Evolutionary conservation across 495 filamentous ascomycete genomes (phyloP), one percentile per base, ranked within the genome.

Genomic region (Alectoria sarmentosa): DNA sequence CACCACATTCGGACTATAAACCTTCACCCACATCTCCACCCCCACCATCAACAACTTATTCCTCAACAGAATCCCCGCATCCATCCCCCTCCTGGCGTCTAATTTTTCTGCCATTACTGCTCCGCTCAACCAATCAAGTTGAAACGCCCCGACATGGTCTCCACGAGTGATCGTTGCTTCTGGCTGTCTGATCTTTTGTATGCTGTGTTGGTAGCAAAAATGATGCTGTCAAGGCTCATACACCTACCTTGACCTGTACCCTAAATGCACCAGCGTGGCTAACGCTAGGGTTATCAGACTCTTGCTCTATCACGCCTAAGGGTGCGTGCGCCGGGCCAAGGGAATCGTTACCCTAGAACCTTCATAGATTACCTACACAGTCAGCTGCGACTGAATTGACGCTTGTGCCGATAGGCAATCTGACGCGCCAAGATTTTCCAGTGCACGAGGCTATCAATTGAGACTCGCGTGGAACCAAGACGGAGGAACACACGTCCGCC

Each of bases 11-110:
- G 92, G 92, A 67, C 82, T 87, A 78, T 91, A 98, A 59, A 96
- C 79, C 83, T 98, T 99, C 73, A 87, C 90, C 83, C 90, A 96
- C 90, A 96, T 92, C 84, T 99, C 94, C n/a, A 96, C 91, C 57
- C 90, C 90, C 9, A 94, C 84, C 61, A 88, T 82, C 54, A 86
- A 87, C 61, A 99, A 74, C 68, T 92, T 84, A 70, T 91, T 92
- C 34, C 94, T 81, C 62, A 99, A 79, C 66, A 96, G 74, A 49
- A 98, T 83, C 1, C 86, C 88, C 9, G 90, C 93, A 74, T 99
- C 94, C 32, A 95, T 81, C 66, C 92, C 92, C 10, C 84, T n/a
- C n/a, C n/a, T n/a, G n/a, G n/a, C n/a, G n/a, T n/a, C n/a, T n/a
- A n/a, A n/a, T n/a, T n/a, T n/a, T n/a, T n/a, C n/a, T n/a, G n/a